A percentile compares a stretch with the other conserved stretches of the same genome.
Conservation (phyloP, 495 filamentous ascomycete species). For the Penicillium verhagenii region DNA sequence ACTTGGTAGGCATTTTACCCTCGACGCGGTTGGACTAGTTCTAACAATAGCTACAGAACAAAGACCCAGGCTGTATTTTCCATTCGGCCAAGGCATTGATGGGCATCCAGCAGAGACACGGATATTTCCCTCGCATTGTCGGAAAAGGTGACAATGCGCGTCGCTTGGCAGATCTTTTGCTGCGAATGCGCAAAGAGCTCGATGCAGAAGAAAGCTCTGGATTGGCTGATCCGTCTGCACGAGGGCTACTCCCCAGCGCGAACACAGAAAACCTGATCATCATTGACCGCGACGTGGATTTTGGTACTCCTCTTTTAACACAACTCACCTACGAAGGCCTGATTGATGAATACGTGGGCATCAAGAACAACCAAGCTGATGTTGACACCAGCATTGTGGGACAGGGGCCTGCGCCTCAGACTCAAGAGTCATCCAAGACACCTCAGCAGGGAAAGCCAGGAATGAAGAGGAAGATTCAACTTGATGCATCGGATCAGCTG, state of each 20-base stretch:
- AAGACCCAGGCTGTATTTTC: conserved; percentile 87
- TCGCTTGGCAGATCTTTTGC: conserved; percentile 80
- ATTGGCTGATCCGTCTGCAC: conserved; percentile 54
- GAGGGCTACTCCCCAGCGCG: conserved; percentile 78
- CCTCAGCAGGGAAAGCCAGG: conserved; percentile 55
- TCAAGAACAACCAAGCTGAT: conserved; percentile 84
- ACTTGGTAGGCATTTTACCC: conserved; percentile 57
- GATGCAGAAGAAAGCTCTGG: conserved; percentile 72
- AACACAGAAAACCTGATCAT: conserved; percentile 88
- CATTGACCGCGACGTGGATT: conserved; percentile 92
- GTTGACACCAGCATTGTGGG: conserved; percentile 92
- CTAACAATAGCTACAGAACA: conserved; percentile 51
- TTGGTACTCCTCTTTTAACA: conserved; percentile 84
- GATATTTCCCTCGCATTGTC: conserved; percentile 90
- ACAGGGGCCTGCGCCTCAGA: conserved; percentile 56
- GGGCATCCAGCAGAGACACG: conserved; percentile 87
- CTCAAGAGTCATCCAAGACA: conserved; percentile 52
- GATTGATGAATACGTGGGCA: conserved; percentile 90
- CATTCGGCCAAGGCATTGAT: conserved; percentile 90
- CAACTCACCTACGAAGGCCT: conserved; percentile 97
- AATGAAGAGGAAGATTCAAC: conserved; percentile 84
- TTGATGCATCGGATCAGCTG: conserved; percentile 87
- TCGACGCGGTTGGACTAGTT: not conserved
- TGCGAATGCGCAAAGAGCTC: conserved; percentile 89
- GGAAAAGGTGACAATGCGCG: conserved; percentile 96